Conservation (phyloP, 2,329 filamentous ascomycete genomes). For the Colletotrichum agaves region DNA sequence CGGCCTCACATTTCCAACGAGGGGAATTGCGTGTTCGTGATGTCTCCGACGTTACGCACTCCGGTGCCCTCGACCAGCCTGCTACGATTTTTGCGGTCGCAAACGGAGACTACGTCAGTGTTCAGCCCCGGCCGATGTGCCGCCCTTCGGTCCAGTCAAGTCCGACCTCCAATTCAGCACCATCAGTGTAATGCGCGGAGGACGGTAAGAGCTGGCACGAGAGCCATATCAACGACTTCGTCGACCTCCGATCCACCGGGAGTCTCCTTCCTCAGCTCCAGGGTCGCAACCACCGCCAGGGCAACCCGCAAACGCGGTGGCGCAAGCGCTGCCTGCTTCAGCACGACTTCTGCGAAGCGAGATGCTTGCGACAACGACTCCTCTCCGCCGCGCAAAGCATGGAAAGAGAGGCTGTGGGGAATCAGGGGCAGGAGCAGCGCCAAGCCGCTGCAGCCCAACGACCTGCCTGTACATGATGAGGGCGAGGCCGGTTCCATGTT, state of each 20-base stretch:
- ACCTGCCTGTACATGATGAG: slow-evolving; percentile 68
- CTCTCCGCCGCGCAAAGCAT: slow-evolving; percentile 47
- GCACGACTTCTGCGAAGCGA: slow-evolving; percentile 44
- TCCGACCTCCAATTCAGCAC: slow-evolving; percentile 15
- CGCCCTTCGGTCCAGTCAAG: slow-evolving; percentile 4
- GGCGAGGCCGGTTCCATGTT: slow-evolving; percentile 72
- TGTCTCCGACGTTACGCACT: slow-evolving; percentile 50
- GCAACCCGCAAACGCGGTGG: slow-evolving; percentile 18
- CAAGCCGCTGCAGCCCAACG: slow-evolving; percentile 63
- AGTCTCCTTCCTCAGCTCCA: slow-evolving; percentile 45
- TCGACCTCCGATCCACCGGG: slow-evolving; percentile 40
- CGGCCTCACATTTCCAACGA: background rate
- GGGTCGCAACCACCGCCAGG: slow-evolving; percentile 31
- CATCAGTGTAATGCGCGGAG: slow-evolving; percentile 19
- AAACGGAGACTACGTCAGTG: slow-evolving; percentile 70
- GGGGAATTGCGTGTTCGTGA: slow-evolving; percentile 44
- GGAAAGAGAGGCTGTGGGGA: slow-evolving; percentile 63
- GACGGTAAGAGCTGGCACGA: slow-evolving; percentile 39
- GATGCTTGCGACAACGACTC: slow-evolving; percentile 42
- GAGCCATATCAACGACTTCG: slow-evolving; percentile 37
- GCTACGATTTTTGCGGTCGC: slow-evolving; percentile 77
- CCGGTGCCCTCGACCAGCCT: slow-evolving; percentile 67
- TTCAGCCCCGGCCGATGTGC: slow-evolving; percentile 53
- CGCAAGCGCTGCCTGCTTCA: slow-evolving; percentile 40
- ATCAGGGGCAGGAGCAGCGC: slow-evolving; percentile 49